phyloP scores from a whole-genome alignment of 2,329 filamentous ascomycete genomes.

The Aspergillus sp. region DNA sequence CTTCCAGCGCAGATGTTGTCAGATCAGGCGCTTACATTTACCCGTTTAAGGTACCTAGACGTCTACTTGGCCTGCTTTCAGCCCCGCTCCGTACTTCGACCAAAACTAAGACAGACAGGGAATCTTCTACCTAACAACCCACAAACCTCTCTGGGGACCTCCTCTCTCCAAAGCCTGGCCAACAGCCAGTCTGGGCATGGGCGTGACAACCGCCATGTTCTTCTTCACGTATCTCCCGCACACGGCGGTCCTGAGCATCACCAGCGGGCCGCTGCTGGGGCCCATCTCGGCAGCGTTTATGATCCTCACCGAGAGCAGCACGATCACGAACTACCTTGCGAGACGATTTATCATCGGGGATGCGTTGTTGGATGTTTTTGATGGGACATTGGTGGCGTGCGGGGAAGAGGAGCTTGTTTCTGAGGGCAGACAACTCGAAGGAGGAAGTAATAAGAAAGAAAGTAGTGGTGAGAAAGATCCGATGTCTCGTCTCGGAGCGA shows the following conservation, averaged over 20 bases:
- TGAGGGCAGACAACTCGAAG: slow-evolving; percentile 59
- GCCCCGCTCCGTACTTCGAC: not conserved
- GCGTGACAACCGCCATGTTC: slow-evolving; percentile 75
- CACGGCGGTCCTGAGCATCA: slow-evolving; percentile 70
- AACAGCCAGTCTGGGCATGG: slow-evolving; percentile 61
- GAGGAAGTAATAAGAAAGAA: not conserved
- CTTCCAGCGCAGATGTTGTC: slow-evolving; percentile 59
- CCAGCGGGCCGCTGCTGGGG: slow-evolving; percentile 66
- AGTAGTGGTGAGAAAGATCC: no score
- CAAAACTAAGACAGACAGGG: slow-evolving; percentile 36
- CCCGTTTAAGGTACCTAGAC: slow-evolving; percentile 57
- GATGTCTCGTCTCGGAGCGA: no score
- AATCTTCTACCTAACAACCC: slow-evolving; percentile 51
- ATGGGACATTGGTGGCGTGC: slow-evolving; percentile 55
- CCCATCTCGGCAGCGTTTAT: slow-evolving; percentile 54
- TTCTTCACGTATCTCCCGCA: slow-evolving; percentile 79
- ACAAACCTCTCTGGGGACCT: slow-evolving; percentile 53
- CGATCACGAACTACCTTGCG: slow-evolving; percentile 45
- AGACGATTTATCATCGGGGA: slow-evolving; percentile 72
- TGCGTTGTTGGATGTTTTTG: slow-evolving; percentile 79
- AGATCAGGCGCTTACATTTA: slow-evolving; percentile 76
- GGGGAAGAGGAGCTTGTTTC: slow-evolving; percentile 57
- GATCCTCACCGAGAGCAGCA: slow-evolving; percentile 49
- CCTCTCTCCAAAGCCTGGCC: slow-evolving; percentile 49
- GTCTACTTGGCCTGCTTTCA: no score